These are phyloP conservation scores for Cryphonectria parasitica DNA, from an alignment of 2,329 filamentous ascomycete species.

Conservation along the genomic window DNA sequence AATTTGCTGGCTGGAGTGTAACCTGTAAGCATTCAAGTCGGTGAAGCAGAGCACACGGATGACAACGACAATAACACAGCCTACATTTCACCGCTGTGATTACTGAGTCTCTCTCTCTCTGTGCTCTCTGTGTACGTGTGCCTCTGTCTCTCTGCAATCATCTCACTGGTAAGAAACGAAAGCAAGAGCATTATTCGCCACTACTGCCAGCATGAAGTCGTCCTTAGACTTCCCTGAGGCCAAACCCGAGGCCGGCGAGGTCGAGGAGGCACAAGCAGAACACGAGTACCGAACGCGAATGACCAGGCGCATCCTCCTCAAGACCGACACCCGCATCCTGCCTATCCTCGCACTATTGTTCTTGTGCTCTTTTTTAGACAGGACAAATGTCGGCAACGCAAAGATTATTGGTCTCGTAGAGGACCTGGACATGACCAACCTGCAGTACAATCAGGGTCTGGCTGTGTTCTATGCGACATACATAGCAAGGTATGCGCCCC, in stretches of 20 bases:
- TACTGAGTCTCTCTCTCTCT: background rate
- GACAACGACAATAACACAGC: background rate
- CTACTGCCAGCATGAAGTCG: conserved; percentile 12
- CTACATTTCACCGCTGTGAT: background rate
- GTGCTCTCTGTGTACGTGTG: no score
- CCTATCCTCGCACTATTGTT: conserved; percentile 67
- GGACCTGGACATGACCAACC: conserved; percentile 60
- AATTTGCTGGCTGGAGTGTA: background rate
- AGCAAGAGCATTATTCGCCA: background rate
- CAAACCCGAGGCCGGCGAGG: conserved; percentile 32
- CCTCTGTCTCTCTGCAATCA: no score
- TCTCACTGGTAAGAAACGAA: no score
- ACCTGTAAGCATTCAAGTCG: background rate
- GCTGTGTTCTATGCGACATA: conserved; percentile 69
- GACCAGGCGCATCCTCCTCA: conserved; percentile 36
- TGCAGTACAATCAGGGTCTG: conserved; percentile 67
- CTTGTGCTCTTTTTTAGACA: conserved; percentile 66
- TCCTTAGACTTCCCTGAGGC: conserved; percentile 21
- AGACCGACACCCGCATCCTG: conserved; percentile 54
- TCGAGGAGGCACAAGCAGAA: conserved; percentile 27
- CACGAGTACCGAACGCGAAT: conserved; percentile 29
- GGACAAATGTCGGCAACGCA: conserved; percentile 75
- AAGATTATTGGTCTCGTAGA: conserved; percentile 65
- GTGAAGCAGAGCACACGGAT: background rate
- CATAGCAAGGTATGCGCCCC: conserved; percentile 53